Conservation (phyloP, 805 yeast genomes). For the Suhomyces vadensis region DNA sequence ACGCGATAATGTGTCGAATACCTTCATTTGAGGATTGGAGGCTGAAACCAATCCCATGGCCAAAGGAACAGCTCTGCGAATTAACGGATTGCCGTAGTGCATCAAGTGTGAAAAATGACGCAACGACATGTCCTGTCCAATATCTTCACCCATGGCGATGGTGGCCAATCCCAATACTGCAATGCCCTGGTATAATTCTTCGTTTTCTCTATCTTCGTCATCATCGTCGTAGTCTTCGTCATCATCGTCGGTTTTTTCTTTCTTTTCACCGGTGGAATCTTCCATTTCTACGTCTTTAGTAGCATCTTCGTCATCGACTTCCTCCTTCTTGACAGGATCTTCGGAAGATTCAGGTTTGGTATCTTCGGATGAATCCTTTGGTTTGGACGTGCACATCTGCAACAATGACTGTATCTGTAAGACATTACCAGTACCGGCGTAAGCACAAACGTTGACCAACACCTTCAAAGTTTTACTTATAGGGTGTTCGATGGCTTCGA, state of each 20-base stretch:
- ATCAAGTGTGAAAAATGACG: constrained; percentile 96
- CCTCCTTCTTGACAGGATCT: constrained; percentile 30
- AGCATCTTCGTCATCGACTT: constrained; percentile 2
- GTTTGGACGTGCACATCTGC: constrained; percentile 82
- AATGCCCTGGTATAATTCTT: constrained; percentile 71
- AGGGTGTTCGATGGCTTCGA: constrained; percentile 94
- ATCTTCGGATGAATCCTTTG: constrained; percentile 54
- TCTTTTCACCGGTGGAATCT: constrained; percentile 24
- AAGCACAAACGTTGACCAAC: constrained; percentile 87
- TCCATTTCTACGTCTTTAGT: constrained; percentile 31
- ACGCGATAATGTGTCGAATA: constrained; percentile 92
- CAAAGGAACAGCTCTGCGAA: constrained; percentile 91
- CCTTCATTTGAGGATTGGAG: constrained; percentile 95
- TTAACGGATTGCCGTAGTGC: constrained; percentile 94
- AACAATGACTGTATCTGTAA: constrained; percentile 88
- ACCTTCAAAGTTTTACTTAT: constrained; percentile 86
- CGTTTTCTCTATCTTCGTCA: constrained; percentile 43
- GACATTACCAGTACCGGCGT: constrained; percentile 97
- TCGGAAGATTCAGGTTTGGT: constrained; percentile 57
- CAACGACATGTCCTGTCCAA: constrained; percentile 95
- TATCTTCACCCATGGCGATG: constrained; percentile 96
- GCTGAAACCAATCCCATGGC: constrained; percentile 97
- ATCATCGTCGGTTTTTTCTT: constrained; percentile 20
- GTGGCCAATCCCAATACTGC: constrained; percentile 94
- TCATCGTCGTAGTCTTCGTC: constrained; percentile 31